Percentiles rank a stretch among this genome's conserved stretches.
Evolutionary conservation across 306 rosid species (phyloP).

Genomic region (Lathyrus oleraceus): DNA sequence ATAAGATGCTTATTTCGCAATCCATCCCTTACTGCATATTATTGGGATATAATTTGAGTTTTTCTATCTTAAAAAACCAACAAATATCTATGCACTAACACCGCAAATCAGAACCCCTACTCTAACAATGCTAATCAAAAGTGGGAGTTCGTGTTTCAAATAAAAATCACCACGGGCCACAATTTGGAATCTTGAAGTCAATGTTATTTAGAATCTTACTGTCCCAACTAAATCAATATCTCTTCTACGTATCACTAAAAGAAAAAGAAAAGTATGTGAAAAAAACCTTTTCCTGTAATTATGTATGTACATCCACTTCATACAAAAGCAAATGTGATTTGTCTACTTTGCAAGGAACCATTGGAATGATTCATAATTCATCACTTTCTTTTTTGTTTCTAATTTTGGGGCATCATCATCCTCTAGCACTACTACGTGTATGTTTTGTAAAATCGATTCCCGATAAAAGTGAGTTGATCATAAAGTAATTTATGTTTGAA

Average conservation of each 20-base stretch:
- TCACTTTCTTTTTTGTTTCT: slow-evolving; percentile 7
- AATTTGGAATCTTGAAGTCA: neutral
- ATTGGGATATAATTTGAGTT: neutral
- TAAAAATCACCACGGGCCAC: neutral
- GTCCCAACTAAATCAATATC: slow-evolving; percentile 14
- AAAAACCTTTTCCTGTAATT: neutral
- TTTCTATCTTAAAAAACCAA: neutral
- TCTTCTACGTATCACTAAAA: slow-evolving; percentile 4
- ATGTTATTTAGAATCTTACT: neutral
- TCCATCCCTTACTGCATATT: neutral
- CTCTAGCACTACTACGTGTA: no score
- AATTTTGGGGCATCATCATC: no score
- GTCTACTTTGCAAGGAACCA: no score
- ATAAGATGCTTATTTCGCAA: neutral
- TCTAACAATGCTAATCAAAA: slow-evolving; percentile 16
- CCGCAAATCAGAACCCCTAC: neutral
- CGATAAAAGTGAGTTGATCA: no score
- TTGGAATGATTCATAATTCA: neutral
- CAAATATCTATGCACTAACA: neutral
- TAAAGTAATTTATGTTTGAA: no score
- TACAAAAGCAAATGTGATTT: neutral
- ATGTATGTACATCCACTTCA: slow-evolving; percentile 10
- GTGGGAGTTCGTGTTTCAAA: neutral
- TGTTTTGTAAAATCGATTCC: no score
- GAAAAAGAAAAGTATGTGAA: neutral